Conservation (phyloP, 2,329 filamentous ascomycete genomes). For the Grosmannia huntii region DNA sequence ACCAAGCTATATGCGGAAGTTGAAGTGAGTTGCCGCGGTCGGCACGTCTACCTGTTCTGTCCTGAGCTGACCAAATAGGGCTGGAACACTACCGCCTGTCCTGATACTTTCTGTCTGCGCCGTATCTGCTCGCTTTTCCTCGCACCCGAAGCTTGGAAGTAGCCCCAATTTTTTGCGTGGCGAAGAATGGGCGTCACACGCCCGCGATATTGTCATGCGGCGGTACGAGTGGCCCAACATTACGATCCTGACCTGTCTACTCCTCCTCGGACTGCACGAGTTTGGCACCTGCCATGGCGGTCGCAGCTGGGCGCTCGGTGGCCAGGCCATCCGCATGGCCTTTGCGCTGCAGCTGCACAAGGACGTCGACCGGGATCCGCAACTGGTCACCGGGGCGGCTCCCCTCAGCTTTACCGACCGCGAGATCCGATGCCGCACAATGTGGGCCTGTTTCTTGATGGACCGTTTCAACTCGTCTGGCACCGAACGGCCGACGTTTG, state of each 20-base stretch:
- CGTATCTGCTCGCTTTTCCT: constrained; percentile 88
- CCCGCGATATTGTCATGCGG: constrained; percentile 75
- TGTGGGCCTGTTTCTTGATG: constrained; percentile 98
- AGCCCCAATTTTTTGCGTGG: constrained; percentile 66
- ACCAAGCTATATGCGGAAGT: constrained; percentile 86
- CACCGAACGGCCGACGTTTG: constrained; percentile 81
- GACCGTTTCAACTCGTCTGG: constrained; percentile 95
- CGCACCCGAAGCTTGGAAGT: constrained; percentile 65
- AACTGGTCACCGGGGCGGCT: constrained; percentile 45
- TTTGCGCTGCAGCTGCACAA: constrained; percentile 89
- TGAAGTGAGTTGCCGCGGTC: constrained; percentile 40
- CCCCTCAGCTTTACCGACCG: constrained; percentile 81
- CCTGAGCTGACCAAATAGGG: constrained; percentile 28
- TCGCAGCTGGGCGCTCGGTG: constrained; percentile 88
- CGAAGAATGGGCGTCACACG: constrained; percentile 78
- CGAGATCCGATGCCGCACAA: constrained; percentile 82
- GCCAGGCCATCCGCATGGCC: constrained; percentile 92
- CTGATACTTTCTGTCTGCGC: constrained; percentile 89
- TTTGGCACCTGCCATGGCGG: constrained; percentile 96
- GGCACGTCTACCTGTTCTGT: neutral
- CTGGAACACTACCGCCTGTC: constrained; percentile 74
- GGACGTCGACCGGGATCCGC: constrained; percentile 73
- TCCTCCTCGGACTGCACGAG: constrained; percentile 83
- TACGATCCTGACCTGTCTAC: constrained; percentile 80
- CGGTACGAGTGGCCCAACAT: constrained; percentile 94